Base-by-base conservation (phyloP, 73 alveolate genomes). In the Tetrahymena borealis region DNA sequence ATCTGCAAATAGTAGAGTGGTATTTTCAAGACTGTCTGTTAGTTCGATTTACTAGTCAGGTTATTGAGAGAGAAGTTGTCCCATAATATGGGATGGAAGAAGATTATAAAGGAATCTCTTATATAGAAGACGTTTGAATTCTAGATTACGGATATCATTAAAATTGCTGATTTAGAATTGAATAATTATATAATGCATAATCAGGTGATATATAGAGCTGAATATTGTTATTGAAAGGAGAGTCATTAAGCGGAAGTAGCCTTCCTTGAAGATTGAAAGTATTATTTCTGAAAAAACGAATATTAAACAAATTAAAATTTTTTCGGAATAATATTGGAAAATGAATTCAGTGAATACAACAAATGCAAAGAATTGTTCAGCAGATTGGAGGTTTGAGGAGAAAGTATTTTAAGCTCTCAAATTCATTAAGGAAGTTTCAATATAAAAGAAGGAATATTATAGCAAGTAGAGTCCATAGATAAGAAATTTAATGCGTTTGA, bases 1-100 rank as follows among this genome's bases (percentile, higher is more conserved):
- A 92, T 92, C 95, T 36, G 95, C 95, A 92, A 92, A 92, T 37
- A 92, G 78, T 0, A 92, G 90, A 20, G 95, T 92, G 0, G 95
- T 91, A 92, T 92, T 77, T 33, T 92, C 90, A 35, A 92, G 60
- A 7, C 90, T 91, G 38, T 92, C 95, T 13, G 90, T 92, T n/a
- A 60, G 85, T n/a, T 60, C 85, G 28, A 10, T 60, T n/a, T 60
- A 60, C 16, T 60, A 60, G 28, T 60, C 85, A 24, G n/a, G 85
- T n/a, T 60, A 15, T 16, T 60, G 85, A 60, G 85, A 60, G 28
- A 60, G 85, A 2, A 60, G 35, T n/a, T 60, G 35, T 24, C 85
- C 85, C 85, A 60, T 60, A 15, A 60, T 60, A 60, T 60, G 85
- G 1, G 85, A 60, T 18, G 85, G 85, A 28, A 60, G 85, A 2